A percentile compares a stretch with the other conserved stretches of the same genome.
Evolutionary conservation across 768 basidiomycete species (phyloP).

Genomic region (Flagelloscypha sp.): DNA sequence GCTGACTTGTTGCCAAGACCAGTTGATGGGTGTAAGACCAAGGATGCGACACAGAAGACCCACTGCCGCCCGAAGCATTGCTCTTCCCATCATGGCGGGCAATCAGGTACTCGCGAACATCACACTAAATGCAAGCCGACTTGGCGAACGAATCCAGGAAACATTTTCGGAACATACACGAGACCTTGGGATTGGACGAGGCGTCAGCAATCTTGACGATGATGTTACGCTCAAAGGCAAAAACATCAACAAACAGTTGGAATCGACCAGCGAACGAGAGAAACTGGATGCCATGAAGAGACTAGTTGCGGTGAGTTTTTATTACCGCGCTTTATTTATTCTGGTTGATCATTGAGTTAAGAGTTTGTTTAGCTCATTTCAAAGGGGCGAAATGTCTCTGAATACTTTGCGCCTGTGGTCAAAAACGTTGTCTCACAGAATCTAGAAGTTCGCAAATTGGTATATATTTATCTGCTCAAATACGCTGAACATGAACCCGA

Average conservation of each 20-base stretch:
- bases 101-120: no score
- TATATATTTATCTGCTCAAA: conserved; percentile 94
- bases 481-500: conserved; percentile 93
- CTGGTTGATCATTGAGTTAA: neutral
- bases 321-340: conserved; percentile 1
- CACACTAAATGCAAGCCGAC: conserved; percentile 76
- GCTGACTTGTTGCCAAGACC: no score
- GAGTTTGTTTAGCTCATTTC: conserved; percentile 64
- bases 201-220: conserved; percentile 59
- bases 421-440: conserved; percentile 93
- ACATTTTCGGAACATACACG: conserved; percentile 75
- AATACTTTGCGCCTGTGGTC: conserved; percentile 94
- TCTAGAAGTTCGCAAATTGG: conserved; percentile 91
- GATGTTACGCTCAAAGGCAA: conserved; percentile 80
- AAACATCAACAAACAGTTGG: conserved; percentile 80
- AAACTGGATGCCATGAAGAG: conserved; percentile 94
- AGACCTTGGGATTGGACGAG: conserved; percentile 54
- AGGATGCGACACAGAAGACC: no score
- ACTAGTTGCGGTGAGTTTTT: conserved; percentile 72
- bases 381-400: conserved; percentile 83
- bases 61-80: no score
- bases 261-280: conserved; percentile 82
- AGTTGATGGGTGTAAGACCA: no score
- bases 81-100: no score
- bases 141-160: conserved; percentile 79